Evolutionary conservation across 169 alveolate species (phyloP).

Genomic region (Neospora caninum): DNA sequence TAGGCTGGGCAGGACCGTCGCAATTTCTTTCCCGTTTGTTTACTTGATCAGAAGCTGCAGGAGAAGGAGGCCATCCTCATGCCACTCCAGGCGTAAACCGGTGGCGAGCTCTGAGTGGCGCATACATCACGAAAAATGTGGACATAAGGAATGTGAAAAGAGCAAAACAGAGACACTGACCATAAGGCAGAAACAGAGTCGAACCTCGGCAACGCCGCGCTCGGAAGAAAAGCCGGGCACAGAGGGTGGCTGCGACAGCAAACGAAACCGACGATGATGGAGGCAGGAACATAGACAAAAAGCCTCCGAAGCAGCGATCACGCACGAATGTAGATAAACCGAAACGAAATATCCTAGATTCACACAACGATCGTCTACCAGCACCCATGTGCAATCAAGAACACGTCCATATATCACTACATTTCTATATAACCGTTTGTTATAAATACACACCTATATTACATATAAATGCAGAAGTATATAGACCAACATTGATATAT

Average conservation of each 20-base stretch:
- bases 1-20: too few relatives aligned
- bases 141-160: not conserved
- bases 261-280: too few relatives aligned
- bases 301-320: not conserved
- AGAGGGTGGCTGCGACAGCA: too few relatives aligned
- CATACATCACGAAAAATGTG: not conserved
- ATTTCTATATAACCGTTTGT: not conserved
- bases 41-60: slow-evolving; percentile 25
- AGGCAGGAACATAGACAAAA: not conserved
- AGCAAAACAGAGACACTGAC: not conserved
- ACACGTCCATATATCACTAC: not conserved
- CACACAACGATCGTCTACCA: too few relatives aligned
- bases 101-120: slow-evolving; percentile 17
- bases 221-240: too few relatives aligned
- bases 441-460: not conserved
- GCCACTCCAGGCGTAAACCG: slow-evolving; percentile 23
- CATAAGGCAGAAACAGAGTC: not conserved
- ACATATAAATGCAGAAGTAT: not conserved
- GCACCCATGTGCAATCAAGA: not conserved
- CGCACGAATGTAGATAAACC: not conserved
- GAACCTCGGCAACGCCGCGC: not conserved
- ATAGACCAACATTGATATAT: not conserved
- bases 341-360: not conserved
- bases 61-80: slow-evolving; percentile 1
- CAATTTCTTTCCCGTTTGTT: too few relatives aligned